Percentiles rank a stretch among this genome's conserved stretches.
phyloP scores from a whole-genome alignment of 2,329 filamentous ascomycete species.

The Aspergillus viridinutans region DNA sequence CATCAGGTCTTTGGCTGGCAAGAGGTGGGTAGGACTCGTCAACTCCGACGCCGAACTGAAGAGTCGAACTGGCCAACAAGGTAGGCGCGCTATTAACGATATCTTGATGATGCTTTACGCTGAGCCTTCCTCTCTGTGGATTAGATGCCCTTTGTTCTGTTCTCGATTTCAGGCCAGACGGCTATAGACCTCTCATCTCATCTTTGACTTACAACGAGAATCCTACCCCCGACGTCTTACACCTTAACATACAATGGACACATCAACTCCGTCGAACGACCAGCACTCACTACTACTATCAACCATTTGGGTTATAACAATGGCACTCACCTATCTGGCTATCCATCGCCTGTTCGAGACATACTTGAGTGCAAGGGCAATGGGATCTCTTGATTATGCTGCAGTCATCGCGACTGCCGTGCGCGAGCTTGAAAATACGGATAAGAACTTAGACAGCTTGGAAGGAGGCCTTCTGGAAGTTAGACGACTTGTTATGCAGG shows the following conservation, averaged over 20 bases:
- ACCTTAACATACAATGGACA: background rate
- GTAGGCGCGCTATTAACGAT: background rate
- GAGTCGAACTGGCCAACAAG: background rate
- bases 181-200: background rate
- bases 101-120: background rate
- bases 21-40: no score
- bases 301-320: background rate
- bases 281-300: background rate
- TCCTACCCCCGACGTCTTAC: no score
- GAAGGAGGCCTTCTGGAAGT: no score
- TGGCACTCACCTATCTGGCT: background rate
- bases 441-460: accelerated
- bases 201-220: no score
- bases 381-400: background rate
- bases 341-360: background rate
- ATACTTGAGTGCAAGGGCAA: background rate
- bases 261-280: background rate
- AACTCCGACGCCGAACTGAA: no score
- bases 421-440: no score
- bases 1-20: no score
- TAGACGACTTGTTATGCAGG: no score
- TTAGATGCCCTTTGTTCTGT: no score
- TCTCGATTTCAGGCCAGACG: background rate
- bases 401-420: no score
- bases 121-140: background rate